A percentile compares a stretch with the other conserved stretches of the same genome.
These are phyloP conservation scores for Boletus huronensis DNA, from an alignment of 768 basidiomycete genomes.

Conservation along the genomic window DNA sequence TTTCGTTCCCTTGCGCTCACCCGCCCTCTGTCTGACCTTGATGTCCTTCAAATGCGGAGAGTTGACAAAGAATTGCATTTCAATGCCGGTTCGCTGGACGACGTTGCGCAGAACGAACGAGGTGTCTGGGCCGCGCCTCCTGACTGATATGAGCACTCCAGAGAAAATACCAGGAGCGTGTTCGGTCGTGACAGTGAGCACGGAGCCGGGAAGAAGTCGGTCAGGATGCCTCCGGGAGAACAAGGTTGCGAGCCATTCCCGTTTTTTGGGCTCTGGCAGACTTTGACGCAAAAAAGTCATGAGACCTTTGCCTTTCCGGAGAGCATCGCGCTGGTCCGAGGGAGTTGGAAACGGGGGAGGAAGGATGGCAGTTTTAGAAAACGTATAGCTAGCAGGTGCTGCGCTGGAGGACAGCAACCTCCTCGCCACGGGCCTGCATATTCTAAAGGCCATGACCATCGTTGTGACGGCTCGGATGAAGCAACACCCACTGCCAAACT, in stretches of 20 bases:
- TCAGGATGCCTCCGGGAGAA: conserved; percentile 70
- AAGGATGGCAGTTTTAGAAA: conserved; percentile 64
- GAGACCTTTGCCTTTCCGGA: conserved; percentile 69
- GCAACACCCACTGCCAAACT: conserved; percentile 9
- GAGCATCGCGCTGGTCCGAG: conserved; percentile 37
- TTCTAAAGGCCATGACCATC: conserved; percentile 9
- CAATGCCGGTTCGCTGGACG: conserved; percentile 86
- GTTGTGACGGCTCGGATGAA: neutral
- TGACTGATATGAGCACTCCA: conserved; percentile 81
- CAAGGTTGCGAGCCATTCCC: conserved; percentile 58
- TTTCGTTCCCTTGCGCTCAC: conserved; percentile 43
- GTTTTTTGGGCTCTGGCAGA: conserved; percentile 65
- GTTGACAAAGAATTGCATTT: conserved; percentile 86
- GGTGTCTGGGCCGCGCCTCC: conserved; percentile 81
- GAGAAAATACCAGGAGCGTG: conserved; percentile 83
- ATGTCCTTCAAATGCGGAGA: conserved; percentile 88
- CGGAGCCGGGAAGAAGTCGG: conserved; percentile 78
- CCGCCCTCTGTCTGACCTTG: conserved; percentile 66
- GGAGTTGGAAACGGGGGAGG: conserved; percentile 43
- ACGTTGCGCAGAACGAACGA: conserved; percentile 89
- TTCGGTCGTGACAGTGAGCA: conserved; percentile 73
- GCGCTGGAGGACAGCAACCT: conserved; percentile 25
- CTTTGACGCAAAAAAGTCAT: conserved; percentile 70
- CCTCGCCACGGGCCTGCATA: conserved; percentile 11
- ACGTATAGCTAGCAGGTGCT: conserved; percentile 49